Base-by-base conservation (phyloP, 805 yeast species). In the Isabelozyma rhagii region DNA sequence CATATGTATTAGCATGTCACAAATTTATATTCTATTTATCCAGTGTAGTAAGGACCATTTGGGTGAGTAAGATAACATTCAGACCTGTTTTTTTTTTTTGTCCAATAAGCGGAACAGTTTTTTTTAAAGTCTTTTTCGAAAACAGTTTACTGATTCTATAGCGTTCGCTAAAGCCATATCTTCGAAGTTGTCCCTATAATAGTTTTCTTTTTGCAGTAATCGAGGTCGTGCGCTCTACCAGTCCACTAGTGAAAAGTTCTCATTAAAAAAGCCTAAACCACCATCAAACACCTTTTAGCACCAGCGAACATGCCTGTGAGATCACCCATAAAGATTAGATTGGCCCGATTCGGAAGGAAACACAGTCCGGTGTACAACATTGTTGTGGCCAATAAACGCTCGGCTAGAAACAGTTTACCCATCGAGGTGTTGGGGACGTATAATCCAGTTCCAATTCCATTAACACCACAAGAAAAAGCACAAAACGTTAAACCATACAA, bases 381-480 rank as follows among this genome's bases (percentile, higher is more conserved):
- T 47, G 97, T 93, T 11, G 97, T 93, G 11, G 82, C 96, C 4
- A 83, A 85, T 55, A 80, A 83, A 48, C 73, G 77, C 51, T 77
- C 84, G n/a, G 94, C 90, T n/a, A 78, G 96, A 57, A 91, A 89
- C 67, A 83, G 83, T 48, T 80, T 87, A 57, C 99, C 99, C 10
- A 84, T 94, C 43, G 99, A 94, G 69, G 99, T 94, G 9, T 70
- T 94, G 54, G 99, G 99, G 29, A 90, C 97, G 1, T 94, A 90
- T 65, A 84, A 90, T 62, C 97, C 99, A 34, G 74, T 80, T 21
- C 88, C 97, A 4, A 76, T 78, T 46, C 87, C 93, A 29, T 66
- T 85, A 49, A 76, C 86, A 0, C 81, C 84, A 18, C 80, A 75
- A 53, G 89, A 87, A 60, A 72, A 71, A 55, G 81, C 77, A 39